Base-by-base conservation (phyloP, 139 green algal genomes). In the Auxenochlorella pyrenoidosa region DNA sequence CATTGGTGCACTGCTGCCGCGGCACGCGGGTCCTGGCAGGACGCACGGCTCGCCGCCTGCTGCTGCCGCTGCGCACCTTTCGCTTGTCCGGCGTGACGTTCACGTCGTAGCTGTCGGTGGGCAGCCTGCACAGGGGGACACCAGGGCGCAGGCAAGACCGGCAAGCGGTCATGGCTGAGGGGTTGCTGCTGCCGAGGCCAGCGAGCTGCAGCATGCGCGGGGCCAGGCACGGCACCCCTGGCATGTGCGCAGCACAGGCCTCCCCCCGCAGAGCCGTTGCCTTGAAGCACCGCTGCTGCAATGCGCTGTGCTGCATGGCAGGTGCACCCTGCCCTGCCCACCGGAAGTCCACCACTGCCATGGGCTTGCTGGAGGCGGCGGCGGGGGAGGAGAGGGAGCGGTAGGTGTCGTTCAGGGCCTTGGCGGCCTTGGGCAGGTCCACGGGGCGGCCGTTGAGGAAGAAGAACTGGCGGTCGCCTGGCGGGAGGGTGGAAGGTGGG, bases 11-110 rank as follows among this genome's bases (percentile, higher is more conserved):
- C n/a, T n/a, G n/a, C n/a, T n/a, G n/a, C n/a, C n/a, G n/a, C n/a
- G n/a, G n/a, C n/a, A n/a, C n/a, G n/a, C n/a, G n/a, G n/a, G n/a
- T n/a, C n/a, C n/a, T n/a, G n/a, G n/a, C 47, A 10, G 6, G 47
- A 54, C 47, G 47, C 47, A 18, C 47, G 8, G 8, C 8, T 54
- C 8, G 28, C 63, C 63, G 12, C 63, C 63, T 1, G 24, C 28
- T 36, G 63, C 47, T 95, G 91, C 82, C 97, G 84, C n/a, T 96
- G 93, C 75, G 8, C 44, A 98, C 94, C 72, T 94, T 95, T 44
- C 97, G 92, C 94, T 99, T 99, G 89, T 99, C 97, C 5, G 97
- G 97, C 12, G 97, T 98, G 4, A 99, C 94, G 83, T 99, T 99
- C 43, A 99, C 92, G 86, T 99, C 97, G 75, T 94, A 96, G 5